Base-by-base conservation (phyloP, 2,329 filamentous ascomycete genomes). In the Lithohypha guttulata region DNA sequence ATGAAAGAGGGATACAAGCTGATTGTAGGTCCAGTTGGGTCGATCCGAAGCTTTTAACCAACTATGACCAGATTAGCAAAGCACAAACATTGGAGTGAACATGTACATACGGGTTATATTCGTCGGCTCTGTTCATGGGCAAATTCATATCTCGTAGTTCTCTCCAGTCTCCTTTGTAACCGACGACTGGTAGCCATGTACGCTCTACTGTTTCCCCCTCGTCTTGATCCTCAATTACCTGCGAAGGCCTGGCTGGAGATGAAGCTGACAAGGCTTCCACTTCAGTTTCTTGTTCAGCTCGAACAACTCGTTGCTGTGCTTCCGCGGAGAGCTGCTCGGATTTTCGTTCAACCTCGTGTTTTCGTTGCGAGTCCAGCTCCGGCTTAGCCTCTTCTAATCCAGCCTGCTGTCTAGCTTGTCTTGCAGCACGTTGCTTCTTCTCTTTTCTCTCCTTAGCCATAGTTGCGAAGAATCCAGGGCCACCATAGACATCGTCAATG, bases 121-220 rank as follows among this genome's bases (percentile, higher is more conserved):
- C 41, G 55, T 70, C 59, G 10, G 53, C 51, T 10, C 54, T 45
- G 21, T 55, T 54, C 32, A 58, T 53, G 25, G 59, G 58, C 15
- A 57, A 44, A n/a, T n/a, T n/a, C n/a, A n/a, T n/a, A n/a, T n/a
- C n/a, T n/a, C n/a, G n/a, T n/a, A n/a, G n/a, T n/a, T n/a, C n/a
- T 25, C 47, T 53, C 61, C 61, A 67, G 42, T 53, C 56, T 27
- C 58, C 60, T 32, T 65, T 52, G 42, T 66, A 64, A 5, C 77
- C 77, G 22, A 80, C 62, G 34, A 58, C 59, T 47, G 70, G 63
- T 42, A 81, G 55, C n/a, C n/a, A n/a, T n/a, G n/a, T n/a, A n/a
- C n/a, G n/a, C n/a, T n/a, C n/a, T n/a, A n/a, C n/a, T n/a, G n/a
- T n/a, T n/a, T n/a, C n/a, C n/a, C n/a, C n/a, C n/a, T n/a, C n/a